A percentile compares a stretch with the other conserved stretches of the same genome.
Evolutionary conservation across 805 yeast species (phyloP).

Genomic region (Saturnispora bothae): DNA sequence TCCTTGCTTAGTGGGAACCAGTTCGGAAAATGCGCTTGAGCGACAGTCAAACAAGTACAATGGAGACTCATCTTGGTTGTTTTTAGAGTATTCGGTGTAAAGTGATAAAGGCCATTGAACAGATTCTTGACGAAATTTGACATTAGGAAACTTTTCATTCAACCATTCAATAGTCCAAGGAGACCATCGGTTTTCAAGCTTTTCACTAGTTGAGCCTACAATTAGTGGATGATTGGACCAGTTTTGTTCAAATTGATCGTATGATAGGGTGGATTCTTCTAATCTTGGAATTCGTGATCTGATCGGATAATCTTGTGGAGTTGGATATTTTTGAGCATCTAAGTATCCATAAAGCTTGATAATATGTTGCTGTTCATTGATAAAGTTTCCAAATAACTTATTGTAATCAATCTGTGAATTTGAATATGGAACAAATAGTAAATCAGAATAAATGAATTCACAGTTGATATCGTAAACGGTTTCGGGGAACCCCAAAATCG

Average conservation of each 20-base stretch:
- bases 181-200: slow-evolving; percentile 42
- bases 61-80: slow-evolving; percentile 74
- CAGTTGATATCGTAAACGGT: slow-evolving; percentile 31
- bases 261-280: slow-evolving; percentile 32
- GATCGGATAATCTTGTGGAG: slow-evolving; percentile 11
- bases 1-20: slow-evolving; percentile 20
- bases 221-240: slow-evolving; percentile 53
- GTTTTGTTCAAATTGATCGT: slow-evolving; percentile 31
- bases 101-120: slow-evolving; percentile 65
- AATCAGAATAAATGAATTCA: slow-evolving; percentile 54
- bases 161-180: slow-evolving; percentile 47
- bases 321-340: slow-evolving; percentile 5
- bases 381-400: slow-evolving; percentile 36
- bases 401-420: slow-evolving; percentile 61
- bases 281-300: slow-evolving; percentile 42
- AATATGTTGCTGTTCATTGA: slow-evolving; percentile 33
- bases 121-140: slow-evolving; percentile 71
- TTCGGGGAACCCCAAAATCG: slow-evolving; percentile 32
- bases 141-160: slow-evolving; percentile 43
- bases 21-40: slow-evolving; percentile 50
- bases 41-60: slow-evolving; percentile 77
- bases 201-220: slow-evolving; percentile 15
- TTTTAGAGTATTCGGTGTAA: slow-evolving; percentile 49
- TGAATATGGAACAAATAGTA: slow-evolving; percentile 74
- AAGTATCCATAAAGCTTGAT: slow-evolving; percentile 10